Conservation (phyloP, 495 filamentous ascomycete species). For the Tuber indicum region DNA sequence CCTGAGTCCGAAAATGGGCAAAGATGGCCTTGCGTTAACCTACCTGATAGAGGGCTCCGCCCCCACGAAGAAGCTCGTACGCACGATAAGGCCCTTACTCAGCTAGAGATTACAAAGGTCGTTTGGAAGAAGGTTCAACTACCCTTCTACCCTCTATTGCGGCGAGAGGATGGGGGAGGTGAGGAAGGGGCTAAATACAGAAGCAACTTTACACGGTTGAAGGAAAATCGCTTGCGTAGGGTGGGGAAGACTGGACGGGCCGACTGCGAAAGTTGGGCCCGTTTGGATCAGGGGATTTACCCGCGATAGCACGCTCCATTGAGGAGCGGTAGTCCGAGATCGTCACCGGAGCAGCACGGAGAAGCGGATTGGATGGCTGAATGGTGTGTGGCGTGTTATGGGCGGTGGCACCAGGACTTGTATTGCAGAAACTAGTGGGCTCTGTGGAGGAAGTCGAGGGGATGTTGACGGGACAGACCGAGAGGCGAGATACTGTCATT, state of each 20-base stretch:
- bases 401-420: too few relatives aligned
- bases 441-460: too few relatives aligned
- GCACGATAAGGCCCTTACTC: neutral
- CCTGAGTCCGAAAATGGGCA: slow-evolving; percentile 23
- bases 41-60: slow-evolving; percentile 44
- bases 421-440: too few relatives aligned
- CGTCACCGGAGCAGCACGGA: too few relatives aligned
- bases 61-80: slow-evolving; percentile 23
- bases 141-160: slow-evolving; percentile 13
- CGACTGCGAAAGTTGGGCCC: slow-evolving; percentile 8
- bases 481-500: neutral
- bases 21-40: slow-evolving; percentile 42
- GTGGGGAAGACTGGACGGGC: neutral
- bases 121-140: slow-evolving; percentile 33
- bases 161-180: neutral
- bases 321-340: neutral
- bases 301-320: slow-evolving; percentile 7
- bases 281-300: slow-evolving; percentile 12
- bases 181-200: neutral
- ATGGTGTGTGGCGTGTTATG: too few relatives aligned
- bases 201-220: neutral
- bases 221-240: neutral
- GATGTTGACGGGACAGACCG: too few relatives aligned
- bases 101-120: slow-evolving; percentile 5
- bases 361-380: too few relatives aligned